Percentiles rank a stretch among this genome's conserved stretches.
These are phyloP conservation scores for Geranium brycei DNA, from an alignment of 345 rosid species.

Conservation along the genomic window DNA sequence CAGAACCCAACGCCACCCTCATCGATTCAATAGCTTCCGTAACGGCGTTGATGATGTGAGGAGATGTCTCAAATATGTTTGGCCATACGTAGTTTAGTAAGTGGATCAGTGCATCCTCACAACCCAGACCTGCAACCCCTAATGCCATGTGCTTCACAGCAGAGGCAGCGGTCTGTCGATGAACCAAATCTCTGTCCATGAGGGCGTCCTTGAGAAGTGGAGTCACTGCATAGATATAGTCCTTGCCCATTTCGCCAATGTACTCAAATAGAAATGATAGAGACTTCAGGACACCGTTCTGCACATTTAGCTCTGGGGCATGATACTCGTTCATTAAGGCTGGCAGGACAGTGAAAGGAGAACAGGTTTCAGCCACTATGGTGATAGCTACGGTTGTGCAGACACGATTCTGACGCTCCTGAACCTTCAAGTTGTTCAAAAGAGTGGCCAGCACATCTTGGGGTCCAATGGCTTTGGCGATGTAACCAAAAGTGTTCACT, in stretches of 20 bases:
- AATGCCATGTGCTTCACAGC: constrained; percentile 98
- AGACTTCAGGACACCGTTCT: constrained; percentile 93
- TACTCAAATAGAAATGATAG: constrained; percentile 92
- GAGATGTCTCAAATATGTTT: constrained; percentile 95
- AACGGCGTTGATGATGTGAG: constrained; percentile 94
- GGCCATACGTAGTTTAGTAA: constrained; percentile 96
- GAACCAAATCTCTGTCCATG: constrained; percentile 95
- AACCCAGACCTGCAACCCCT: constrained; percentile 96
- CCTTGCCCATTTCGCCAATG: constrained; percentile 99
- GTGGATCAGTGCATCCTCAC: constrained; percentile 91
- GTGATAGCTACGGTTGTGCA: constrained; percentile 99
- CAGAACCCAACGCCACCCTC: constrained; percentile 91
- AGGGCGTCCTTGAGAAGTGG: constrained; percentile 97
- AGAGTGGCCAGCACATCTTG: constrained; percentile 96
- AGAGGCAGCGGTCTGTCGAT: constrained; percentile 97
- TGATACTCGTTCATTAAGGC: constrained; percentile 98
- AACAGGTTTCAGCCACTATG: constrained; percentile 94
- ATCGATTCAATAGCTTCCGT: constrained; percentile 97
- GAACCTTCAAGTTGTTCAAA: constrained; percentile 94
- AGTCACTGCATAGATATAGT: constrained; percentile 94
- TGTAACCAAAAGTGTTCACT: constrained; percentile 93
- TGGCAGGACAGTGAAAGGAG: constrained; percentile 88
- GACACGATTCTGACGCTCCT: constrained; percentile 98
- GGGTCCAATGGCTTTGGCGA: constrained; percentile 98
- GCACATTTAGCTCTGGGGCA: constrained; percentile 95